A percentile compares a stretch with the other conserved stretches of the same genome.
Evolutionary conservation across 768 basidiomycete species (phyloP).

Genomic region (Russula abietina): DNA sequence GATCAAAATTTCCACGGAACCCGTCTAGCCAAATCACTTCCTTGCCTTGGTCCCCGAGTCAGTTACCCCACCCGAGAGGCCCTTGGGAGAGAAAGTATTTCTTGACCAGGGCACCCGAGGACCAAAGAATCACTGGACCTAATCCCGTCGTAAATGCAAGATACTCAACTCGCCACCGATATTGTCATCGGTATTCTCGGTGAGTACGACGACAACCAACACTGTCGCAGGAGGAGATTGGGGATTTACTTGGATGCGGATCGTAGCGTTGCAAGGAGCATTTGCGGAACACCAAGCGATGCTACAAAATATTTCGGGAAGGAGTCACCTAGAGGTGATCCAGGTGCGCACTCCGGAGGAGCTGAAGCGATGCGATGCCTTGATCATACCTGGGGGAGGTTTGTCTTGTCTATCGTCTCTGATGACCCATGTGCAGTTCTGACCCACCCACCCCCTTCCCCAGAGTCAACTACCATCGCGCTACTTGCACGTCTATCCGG

Average conservation of each 20-base stretch:
- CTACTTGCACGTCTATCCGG: conserved; percentile 67
- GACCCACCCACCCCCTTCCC: background rate
- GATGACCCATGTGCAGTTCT: no score
- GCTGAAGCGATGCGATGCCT: conserved; percentile 66
- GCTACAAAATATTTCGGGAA: conserved; percentile 51
- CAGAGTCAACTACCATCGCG: conserved; percentile 91
- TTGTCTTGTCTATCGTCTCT: background rate
- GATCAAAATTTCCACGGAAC: no score
- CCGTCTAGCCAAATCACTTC: no score
- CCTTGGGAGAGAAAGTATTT: background rate
- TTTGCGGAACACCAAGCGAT: conserved; percentile 81
- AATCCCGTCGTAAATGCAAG: conserved; percentile 8
- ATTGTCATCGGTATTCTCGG: conserved; percentile 25
- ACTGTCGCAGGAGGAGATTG: no score
- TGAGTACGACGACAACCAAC: background rate
- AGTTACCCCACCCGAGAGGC: background rate
- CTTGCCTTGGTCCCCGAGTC: background rate
- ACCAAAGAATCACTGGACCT: background rate
- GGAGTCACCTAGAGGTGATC: conserved; percentile 41
- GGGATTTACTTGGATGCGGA: background rate
- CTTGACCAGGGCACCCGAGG: conserved; percentile 1
- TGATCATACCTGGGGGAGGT: conserved; percentile 94
- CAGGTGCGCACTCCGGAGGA: conserved; percentile 75
- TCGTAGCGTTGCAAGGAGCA: conserved; percentile 82
- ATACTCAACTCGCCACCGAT: conserved; percentile 7